These are phyloP conservation scores for Mucor irregularis DNA, from an alignment of 371 early-diverging fungal genomes.

Conservation along the genomic window DNA sequence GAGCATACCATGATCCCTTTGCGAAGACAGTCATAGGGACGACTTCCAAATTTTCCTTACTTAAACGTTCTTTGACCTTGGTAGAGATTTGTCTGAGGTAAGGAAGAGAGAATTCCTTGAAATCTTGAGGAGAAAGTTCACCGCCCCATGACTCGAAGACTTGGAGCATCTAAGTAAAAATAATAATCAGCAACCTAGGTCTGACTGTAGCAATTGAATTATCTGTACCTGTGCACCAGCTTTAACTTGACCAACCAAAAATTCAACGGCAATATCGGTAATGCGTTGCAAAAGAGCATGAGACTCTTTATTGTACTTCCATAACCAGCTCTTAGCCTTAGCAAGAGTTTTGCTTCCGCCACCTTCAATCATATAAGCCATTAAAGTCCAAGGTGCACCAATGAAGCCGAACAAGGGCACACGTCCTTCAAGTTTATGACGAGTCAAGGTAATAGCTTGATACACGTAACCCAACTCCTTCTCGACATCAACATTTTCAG, in stretches of 20 bases:
- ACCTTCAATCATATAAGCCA: conserved; percentile 99
- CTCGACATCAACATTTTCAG: conserved; percentile 67
- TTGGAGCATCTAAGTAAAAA: conserved; percentile 78
- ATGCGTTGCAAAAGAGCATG: conserved; percentile 80
- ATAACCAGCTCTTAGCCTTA: conserved; percentile 91
- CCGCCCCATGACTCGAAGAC: conserved; percentile 98
- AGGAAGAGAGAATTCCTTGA: conserved; percentile 83
- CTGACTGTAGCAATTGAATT: background rate
- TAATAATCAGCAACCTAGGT: background rate
- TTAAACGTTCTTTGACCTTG: conserved; percentile 65
- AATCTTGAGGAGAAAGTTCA: conserved; percentile 85
- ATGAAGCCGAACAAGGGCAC: conserved; percentile 94
- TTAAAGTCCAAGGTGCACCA: conserved; percentile 98
- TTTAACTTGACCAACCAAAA: conserved; percentile 89
- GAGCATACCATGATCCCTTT: conserved; percentile 87
- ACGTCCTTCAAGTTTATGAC: conserved; percentile 81
- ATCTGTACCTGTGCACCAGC: conserved; percentile 93
- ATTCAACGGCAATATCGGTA: conserved; percentile 84
- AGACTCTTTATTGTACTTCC: conserved; percentile 76
- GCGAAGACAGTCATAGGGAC: conserved; percentile 94
- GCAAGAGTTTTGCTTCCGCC: conserved; percentile 91
- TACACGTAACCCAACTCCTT: conserved; percentile 89
- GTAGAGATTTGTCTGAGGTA: conserved; percentile 82
- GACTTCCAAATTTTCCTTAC: conserved; percentile 34
- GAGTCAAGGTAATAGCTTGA: conserved; percentile 92